Base-by-base conservation (phyloP, 345 rosid species). In the Gossypium stocksii region DNA sequence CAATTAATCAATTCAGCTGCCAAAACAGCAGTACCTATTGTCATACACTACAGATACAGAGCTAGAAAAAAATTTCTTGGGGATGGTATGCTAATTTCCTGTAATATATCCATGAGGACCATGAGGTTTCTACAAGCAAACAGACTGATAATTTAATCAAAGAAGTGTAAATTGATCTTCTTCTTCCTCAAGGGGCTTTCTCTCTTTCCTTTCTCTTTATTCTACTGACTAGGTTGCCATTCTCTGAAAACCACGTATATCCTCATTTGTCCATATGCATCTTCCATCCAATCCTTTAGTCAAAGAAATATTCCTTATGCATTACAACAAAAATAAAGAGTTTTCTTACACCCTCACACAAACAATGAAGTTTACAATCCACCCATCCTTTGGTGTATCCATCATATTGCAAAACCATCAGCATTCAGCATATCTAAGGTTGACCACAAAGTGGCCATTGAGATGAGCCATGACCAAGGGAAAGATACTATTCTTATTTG, bases 371-470 rank as follows among this genome's bases (percentile, higher is more conserved):
- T 66, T 20, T 12, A 49, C 20, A 45, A 12, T 13, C 52, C 70
- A 66, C 17, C 17, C 70, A 44, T 44, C 53, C 52, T 11, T 19
- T 11, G 29, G 53, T 20, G 51, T 49, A 66, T 66, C 49, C 54
- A 66, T 45, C 1, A 66, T 12, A 66, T 66, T 15, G 17, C 34
- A 66, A 13, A 66, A 66, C 17, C 70, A 45, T 66, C 70, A 44
- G 70, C 38, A 13, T 16, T 66, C 70, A 44, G 70, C 70, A 13
- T 15, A 66, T 66, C 44, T n/a, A 66, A 66, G 12, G 20, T 20
- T n/a, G 12, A 66, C 17, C 34, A 66, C 1, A 12, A 41, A n/a
- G 15, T 38, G 43, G 25, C 46, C 46, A 25, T 34, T 22, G 3
- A n/a, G 48, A 41, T 38, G 49, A 64, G 12, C 34, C 53, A 66